phyloP scores from a whole-genome alignment of 139 green algal genomes.

The Ettlia oleoabundans region DNA sequence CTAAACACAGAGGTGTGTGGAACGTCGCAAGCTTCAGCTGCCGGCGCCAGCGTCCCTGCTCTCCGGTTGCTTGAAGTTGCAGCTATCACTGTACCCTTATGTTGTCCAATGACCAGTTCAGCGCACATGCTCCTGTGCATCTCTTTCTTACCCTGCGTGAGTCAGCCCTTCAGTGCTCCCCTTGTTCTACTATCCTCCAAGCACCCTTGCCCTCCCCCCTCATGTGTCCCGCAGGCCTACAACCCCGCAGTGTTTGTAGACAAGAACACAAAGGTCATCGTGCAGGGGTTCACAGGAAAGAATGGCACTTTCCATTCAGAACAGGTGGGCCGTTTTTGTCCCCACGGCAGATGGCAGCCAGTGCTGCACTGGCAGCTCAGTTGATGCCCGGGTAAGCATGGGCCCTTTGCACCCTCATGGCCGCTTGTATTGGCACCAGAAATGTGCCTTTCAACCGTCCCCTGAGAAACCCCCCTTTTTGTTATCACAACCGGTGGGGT shows the following conservation, averaged over 20 bases:
- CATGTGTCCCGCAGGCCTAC: constrained; percentile 37
- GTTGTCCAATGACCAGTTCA: too few relatives aligned
- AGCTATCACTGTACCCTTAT: too few relatives aligned
- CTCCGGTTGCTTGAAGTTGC: too few relatives aligned
- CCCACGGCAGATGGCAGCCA: background rate
- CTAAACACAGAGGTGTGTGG: constrained; percentile 10
- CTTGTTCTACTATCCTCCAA: too few relatives aligned
- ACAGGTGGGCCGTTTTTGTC: constrained; percentile 62
- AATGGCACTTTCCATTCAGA: constrained; percentile 98
- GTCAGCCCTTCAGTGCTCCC: too few relatives aligned
- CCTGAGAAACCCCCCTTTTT: background rate
- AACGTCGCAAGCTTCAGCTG: too few relatives aligned
- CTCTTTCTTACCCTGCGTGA: too few relatives aligned
- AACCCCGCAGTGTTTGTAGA: constrained; percentile 96
- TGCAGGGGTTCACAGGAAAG: constrained; percentile 96
- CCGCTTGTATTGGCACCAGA: too few relatives aligned
- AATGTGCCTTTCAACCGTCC: background rate
- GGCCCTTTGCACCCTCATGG: too few relatives aligned
- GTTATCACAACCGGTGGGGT: background rate
- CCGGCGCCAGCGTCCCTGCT: too few relatives aligned
- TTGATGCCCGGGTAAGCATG: background rate
- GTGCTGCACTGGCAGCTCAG: background rate
- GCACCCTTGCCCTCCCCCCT: background rate
- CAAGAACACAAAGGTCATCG: constrained; percentile 95
- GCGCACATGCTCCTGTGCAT: too few relatives aligned